Conservation (phyloP, 352 stramenopile species). For the Pythium angustatum region DNA sequence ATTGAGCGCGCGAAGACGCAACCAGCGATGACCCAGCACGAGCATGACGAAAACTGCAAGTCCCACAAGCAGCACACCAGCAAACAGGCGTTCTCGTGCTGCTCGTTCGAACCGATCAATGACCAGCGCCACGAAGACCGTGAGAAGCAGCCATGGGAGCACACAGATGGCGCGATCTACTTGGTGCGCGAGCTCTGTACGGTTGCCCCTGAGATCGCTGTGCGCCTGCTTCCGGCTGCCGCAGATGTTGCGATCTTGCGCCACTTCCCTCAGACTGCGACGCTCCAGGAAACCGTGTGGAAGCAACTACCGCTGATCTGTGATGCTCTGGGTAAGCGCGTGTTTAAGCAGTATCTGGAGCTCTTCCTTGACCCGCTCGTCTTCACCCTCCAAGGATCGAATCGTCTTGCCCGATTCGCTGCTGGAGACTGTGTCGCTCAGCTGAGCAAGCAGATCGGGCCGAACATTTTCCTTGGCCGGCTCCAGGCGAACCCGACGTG, state of each 20-base stretch:
- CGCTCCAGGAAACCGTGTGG: slow-evolving; percentile 84
- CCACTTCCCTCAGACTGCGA: slow-evolving; percentile 71
- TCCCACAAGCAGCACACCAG: slow-evolving; percentile 91
- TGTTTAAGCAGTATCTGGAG: slow-evolving; percentile 85
- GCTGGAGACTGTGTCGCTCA: slow-evolving; percentile 74
- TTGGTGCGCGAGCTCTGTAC: slow-evolving; percentile 92
- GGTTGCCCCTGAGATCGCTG: slow-evolving; percentile 53
- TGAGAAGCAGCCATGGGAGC: slow-evolving; percentile 93
- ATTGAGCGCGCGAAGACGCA: slow-evolving; percentile 90
- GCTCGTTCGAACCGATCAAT: slow-evolving; percentile 93
- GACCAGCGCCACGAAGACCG: slow-evolving; percentile 86
- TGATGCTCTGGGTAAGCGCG: slow-evolving; percentile 71
- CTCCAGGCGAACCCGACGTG: slow-evolving; percentile 71
- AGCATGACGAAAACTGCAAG: slow-evolving; percentile 92
- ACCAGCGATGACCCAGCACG: slow-evolving; percentile 90
- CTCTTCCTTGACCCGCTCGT: slow-evolving; percentile 83
- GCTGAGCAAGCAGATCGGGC: slow-evolving; percentile 77
- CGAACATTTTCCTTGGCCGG: slow-evolving; percentile 79
- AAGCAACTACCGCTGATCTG: slow-evolving; percentile 81
- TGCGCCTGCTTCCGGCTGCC: slow-evolving; percentile 54
- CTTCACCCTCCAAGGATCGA: slow-evolving; percentile 74
- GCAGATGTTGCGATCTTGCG: slow-evolving; percentile 76
- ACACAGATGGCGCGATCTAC: slow-evolving; percentile 95
- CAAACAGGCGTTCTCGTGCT: slow-evolving; percentile 95
- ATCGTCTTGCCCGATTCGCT: slow-evolving; percentile 69